Percentiles rank a stretch among this genome's conserved stretches.
Conservation (phyloP, 306 rosid genomes). For the Dalbergia cultrata region DNA sequence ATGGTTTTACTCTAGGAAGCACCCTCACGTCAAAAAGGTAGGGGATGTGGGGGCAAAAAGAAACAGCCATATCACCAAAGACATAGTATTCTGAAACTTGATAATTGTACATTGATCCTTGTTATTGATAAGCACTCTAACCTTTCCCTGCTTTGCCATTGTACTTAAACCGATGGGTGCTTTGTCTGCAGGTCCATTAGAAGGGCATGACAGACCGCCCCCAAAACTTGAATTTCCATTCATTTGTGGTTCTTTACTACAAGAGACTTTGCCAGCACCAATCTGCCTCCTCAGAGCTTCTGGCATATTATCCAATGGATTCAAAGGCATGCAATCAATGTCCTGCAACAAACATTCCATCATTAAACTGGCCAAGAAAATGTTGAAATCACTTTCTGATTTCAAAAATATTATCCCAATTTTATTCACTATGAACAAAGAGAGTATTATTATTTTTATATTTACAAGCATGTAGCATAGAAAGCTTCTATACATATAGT, state of each 20-base stretch:
- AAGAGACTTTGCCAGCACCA: conserved; percentile 52
- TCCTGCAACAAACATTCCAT: conserved; percentile 57
- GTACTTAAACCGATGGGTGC: conserved; percentile 50
- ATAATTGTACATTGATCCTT: neutral
- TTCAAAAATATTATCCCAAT: neutral
- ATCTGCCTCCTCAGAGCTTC: conserved; percentile 70
- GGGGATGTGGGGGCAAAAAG: neutral
- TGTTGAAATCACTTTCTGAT: neutral
- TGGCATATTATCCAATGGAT: conserved; percentile 82
- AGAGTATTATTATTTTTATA: neutral
- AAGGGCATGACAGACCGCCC: conserved; percentile 50
- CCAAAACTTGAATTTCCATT: conserved; percentile 58
- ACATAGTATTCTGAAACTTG: conserved; percentile 26
- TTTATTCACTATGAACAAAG: neutral
- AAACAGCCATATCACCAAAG: conserved; percentile 13
- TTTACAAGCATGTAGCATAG: conserved; percentile 8
- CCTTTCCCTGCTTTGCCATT: conserved; percentile 60
- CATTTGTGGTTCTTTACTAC: conserved; percentile 56
- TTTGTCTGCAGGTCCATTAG: conserved; percentile 61
- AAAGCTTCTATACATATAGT: neutral
- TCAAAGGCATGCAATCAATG: conserved; percentile 89
- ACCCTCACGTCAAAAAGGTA: neutral
- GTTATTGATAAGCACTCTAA: conserved; percentile 42
- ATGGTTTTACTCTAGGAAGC: neutral
- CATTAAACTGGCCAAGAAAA: conserved; percentile 15